Evolutionary conservation across 2,329 filamentous ascomycete genomes (phyloP).

Genomic region (Epicoccum nigrum): DNA sequence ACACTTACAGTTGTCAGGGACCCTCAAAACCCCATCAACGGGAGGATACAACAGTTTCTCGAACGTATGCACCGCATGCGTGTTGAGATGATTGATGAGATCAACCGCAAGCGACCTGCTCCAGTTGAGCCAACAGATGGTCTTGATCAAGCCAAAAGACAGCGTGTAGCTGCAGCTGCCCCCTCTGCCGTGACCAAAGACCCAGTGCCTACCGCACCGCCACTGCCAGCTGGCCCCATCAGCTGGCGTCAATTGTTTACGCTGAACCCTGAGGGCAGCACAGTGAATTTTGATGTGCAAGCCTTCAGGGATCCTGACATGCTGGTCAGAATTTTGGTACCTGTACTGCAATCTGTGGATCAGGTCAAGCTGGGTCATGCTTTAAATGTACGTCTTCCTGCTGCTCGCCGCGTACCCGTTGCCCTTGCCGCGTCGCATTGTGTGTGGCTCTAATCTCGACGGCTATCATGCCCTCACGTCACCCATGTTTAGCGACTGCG

Average conservation of each 20-base stretch:
- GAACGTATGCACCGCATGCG: constrained; percentile 81
- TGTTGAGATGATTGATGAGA: constrained; percentile 79
- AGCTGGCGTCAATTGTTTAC: constrained; percentile 86
- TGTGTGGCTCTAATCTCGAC: too few species aligned
- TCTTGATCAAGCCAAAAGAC: constrained; percentile 79
- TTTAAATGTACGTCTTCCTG: constrained; percentile 64
- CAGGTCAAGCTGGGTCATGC: constrained; percentile 72
- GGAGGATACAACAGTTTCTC: constrained; percentile 84
- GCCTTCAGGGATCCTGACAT: constrained; percentile 73
- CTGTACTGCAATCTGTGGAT: constrained; percentile 75
- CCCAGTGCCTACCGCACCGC: constrained; percentile 63
- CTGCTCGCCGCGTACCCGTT: background rate
- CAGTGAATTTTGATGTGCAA: constrained; percentile 83
- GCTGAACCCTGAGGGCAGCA: constrained; percentile 74
- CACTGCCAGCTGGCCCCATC: constrained; percentile 75
- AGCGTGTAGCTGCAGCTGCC: constrained; percentile 67
- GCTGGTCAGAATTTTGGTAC: constrained; percentile 80
- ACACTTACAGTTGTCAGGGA: constrained; percentile 61
- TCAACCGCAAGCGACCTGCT: constrained; percentile 75
- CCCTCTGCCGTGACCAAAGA: constrained; percentile 31
- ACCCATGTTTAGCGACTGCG: too few species aligned
- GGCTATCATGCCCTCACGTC: too few species aligned
- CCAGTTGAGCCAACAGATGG: constrained; percentile 73
- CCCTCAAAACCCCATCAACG: constrained; percentile 74
- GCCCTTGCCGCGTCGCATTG: too few species aligned